Percentiles rank a stretch among this genome's conserved stretches.
Conservation (phyloP, 768 basidiomycete species). For the Termitomyces sp. region DNA sequence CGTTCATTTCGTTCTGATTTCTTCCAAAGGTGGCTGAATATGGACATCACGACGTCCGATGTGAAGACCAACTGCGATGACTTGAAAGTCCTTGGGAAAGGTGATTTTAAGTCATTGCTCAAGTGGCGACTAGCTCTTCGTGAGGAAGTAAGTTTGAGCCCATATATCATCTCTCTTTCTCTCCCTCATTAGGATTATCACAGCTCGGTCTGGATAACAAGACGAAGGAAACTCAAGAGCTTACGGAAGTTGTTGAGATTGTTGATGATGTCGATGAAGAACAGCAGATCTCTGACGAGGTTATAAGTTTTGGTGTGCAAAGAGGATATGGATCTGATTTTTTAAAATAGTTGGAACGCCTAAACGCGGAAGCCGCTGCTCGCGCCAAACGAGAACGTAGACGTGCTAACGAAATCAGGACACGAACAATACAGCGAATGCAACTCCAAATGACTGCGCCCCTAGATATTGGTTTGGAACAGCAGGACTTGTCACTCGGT, state of each 20-base stretch:
- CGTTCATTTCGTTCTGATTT: conserved; percentile 8
- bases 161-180: not conserved
- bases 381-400: conserved; percentile 79
- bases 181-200: not conserved
- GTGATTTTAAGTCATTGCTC: conserved; percentile 90
- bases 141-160: conserved; percentile 65
- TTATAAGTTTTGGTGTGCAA: conserved; percentile 25
- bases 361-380: conserved; percentile 73
- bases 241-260: conserved; percentile 69
- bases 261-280: conserved; percentile 81
- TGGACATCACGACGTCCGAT: conserved; percentile 74
- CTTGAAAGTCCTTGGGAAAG: conserved; percentile 95
- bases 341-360: conserved; percentile 66
- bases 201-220: conserved; percentile 87
- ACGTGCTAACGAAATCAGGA: conserved; percentile 84
- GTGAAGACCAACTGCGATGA: conserved; percentile 84
- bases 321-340: conserved; percentile 9
- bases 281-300: conserved; percentile 87
- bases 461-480: conserved; percentile 91
- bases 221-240: conserved; percentile 68
- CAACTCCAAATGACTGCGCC: conserved; percentile 98
- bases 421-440: conserved; percentile 88
- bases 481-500: conserved; percentile 70
- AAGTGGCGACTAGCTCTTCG: conserved; percentile 90
- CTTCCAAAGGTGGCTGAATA: conserved; percentile 62